Percentiles rank a stretch among this genome's conserved stretches.
Conservation (phyloP, 2,329 filamentous ascomycete genomes). For the Cladophialophora exuberans region DNA sequence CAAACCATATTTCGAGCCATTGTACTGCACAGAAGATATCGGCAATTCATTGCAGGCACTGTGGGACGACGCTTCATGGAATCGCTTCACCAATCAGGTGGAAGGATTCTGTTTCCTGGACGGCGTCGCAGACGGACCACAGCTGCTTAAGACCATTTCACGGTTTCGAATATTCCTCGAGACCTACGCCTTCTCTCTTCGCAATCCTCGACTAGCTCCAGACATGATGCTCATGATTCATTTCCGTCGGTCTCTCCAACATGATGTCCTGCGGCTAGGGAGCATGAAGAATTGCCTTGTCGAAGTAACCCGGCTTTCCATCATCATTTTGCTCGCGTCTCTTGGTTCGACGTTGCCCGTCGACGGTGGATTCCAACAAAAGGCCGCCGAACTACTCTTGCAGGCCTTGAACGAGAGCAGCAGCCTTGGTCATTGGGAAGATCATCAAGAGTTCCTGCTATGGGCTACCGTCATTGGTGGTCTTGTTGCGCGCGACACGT, state of each 20-base stretch:
- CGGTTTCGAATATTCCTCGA: conserved; percentile 3
- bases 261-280: background rate
- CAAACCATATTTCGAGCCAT: conserved; percentile 1
- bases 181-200: conserved; percentile 3
- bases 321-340: conserved; percentile 3
- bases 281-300: background rate
- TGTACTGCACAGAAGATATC: background rate
- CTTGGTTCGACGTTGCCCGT: conserved; percentile 8
- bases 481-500: background rate
- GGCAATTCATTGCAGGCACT: background rate
- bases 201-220: conserved; percentile 1
- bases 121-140: background rate
- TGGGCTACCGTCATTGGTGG: conserved; percentile 9
- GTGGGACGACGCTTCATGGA: conserved; percentile 6
- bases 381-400: conserved; percentile 4
- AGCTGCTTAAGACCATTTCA: background rate
- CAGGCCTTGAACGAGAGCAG: background rate
- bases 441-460: conserved; percentile 4
- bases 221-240: conserved; percentile 6
- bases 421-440: background rate
- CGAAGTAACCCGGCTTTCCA: conserved; percentile 5
- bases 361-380: conserved; percentile 4
- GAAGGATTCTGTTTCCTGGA: conserved; percentile 9
- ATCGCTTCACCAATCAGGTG: background rate
- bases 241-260: conserved; percentile 7